A percentile compares a stretch with the other conserved stretches of the same genome.
Conservation (phyloP, 2,329 filamentous ascomycete species). For the Dothideomycetes sp. region DNA sequence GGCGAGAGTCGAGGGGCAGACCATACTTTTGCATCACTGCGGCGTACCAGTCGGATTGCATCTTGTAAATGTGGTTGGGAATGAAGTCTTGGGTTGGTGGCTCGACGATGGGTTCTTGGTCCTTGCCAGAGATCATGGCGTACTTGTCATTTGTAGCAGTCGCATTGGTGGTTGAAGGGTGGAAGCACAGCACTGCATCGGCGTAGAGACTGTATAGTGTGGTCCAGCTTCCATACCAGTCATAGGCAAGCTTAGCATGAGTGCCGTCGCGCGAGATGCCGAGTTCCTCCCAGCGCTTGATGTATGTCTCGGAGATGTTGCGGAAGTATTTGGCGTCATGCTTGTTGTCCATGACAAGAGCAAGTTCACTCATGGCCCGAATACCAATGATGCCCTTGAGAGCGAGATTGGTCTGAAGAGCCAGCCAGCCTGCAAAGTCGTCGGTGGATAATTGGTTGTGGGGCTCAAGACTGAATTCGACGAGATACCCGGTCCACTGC, state of each 20-base stretch:
- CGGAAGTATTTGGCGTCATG: slow-evolving; percentile 49
- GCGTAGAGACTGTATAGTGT: slow-evolving; percentile 80
- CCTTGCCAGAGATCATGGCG: slow-evolving; percentile 2
- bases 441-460: slow-evolving; percentile 73
- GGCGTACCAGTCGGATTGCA: slow-evolving; percentile 73
- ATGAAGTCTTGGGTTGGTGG: slow-evolving; percentile 45
- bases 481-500: slow-evolving; percentile 70
- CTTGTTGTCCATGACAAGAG: slow-evolving; percentile 50
- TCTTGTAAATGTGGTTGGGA: slow-evolving; percentile 64
- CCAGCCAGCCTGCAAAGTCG: slow-evolving; percentile 70
- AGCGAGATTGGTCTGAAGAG: slow-evolving; percentile 72
- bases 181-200: slow-evolving; percentile 73
- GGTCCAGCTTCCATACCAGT: slow-evolving; percentile 73
- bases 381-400: slow-evolving; percentile 79
- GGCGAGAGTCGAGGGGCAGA: slow-evolving; percentile 70
- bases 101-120: slow-evolving; percentile 20
- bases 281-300: slow-evolving; percentile 61
- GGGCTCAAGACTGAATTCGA: slow-evolving; percentile 66
- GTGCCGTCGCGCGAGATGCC: slow-evolving; percentile 60
- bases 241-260: slow-evolving; percentile 71
- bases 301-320: slow-evolving; percentile 56
- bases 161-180: slow-evolving; percentile 42
- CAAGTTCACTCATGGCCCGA: slow-evolving; percentile 65
- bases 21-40: slow-evolving; percentile 73
- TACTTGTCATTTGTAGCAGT: background rate